phyloP scores from a whole-genome alignment of 805 yeast genomes.

The Nakazawaea wickerhamii region DNA sequence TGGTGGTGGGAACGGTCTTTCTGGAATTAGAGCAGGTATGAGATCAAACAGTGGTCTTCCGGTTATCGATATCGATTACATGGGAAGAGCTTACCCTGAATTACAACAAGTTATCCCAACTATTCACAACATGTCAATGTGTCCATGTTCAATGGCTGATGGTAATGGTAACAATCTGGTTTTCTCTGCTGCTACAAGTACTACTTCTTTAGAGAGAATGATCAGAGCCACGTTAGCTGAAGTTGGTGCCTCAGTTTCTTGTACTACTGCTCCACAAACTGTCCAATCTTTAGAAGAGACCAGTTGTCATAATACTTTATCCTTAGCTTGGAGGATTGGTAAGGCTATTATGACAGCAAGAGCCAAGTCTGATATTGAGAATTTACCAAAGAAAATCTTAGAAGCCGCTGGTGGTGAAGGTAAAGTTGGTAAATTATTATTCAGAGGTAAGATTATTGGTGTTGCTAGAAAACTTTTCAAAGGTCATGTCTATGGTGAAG shows the following conservation, averaged over 20 bases:
- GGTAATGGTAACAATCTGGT: slow-evolving; percentile 38
- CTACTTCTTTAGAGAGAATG: slow-evolving; percentile 30
- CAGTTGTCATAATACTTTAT: slow-evolving; percentile 26
- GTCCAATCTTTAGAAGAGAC: slow-evolving; percentile 14
- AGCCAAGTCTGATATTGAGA: slow-evolving; percentile 30
- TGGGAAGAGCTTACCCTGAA: slow-evolving; percentile 47
- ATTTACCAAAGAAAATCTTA: slow-evolving; percentile 29
- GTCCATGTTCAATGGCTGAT: slow-evolving; percentile 24
- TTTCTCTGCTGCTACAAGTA: slow-evolving; percentile 27
- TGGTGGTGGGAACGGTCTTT: slow-evolving; percentile 39
- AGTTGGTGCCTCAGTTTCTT: slow-evolving; percentile 28
- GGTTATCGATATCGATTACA: slow-evolving; percentile 37
- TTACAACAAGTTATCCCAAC: slow-evolving; percentile 35
- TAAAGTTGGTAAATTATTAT: slow-evolving; percentile 28
- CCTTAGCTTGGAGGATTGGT: slow-evolving; percentile 44
- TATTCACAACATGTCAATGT: slow-evolving; percentile 21
- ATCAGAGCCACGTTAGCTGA: slow-evolving; percentile 38
- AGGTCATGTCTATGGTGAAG: slow-evolving; percentile 42
- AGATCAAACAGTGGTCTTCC: slow-evolving; percentile 15
- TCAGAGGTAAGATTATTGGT: slow-evolving; percentile 37
- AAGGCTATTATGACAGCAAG: slow-evolving; percentile 35
- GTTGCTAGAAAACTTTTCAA: slow-evolving; percentile 36
- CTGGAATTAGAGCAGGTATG: slow-evolving; percentile 16
- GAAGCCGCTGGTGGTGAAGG: slow-evolving; percentile 30
- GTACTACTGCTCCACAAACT: slow-evolving; percentile 7